These are phyloP conservation scores for Penicillium macrosclerotiorum DNA, from an alignment of 495 filamentous ascomycete genomes.

Conservation along the genomic window DNA sequence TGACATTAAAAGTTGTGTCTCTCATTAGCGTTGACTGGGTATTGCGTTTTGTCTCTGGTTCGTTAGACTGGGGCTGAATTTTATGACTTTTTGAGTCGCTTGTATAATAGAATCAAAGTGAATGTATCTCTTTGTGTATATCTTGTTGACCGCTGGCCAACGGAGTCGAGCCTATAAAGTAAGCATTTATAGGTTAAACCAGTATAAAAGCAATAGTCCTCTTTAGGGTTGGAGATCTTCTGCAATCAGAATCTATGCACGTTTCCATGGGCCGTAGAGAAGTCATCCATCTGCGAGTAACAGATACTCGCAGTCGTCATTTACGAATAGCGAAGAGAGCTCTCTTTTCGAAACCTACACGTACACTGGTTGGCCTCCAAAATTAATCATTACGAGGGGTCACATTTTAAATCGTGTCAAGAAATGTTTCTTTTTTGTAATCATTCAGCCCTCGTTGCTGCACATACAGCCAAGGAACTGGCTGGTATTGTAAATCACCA, in stretches of 20 bases:
- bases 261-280: too few species aligned
- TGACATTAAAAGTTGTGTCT: not conserved
- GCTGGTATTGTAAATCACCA: slow-evolving; percentile 47
- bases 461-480: slow-evolving; percentile 35
- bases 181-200: not conserved
- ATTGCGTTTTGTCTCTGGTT: not conserved
- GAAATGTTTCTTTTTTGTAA: slow-evolving; percentile 38
- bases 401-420: slow-evolving; percentile 27
- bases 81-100: slow-evolving; percentile 8
- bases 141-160: not conserved
- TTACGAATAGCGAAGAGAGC: too few species aligned
- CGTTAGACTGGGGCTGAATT: slow-evolving; percentile 1
- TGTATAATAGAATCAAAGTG: slow-evolving; percentile 30
- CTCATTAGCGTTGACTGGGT: too few species aligned
- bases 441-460: slow-evolving; percentile 46
- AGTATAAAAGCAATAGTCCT: too few species aligned
- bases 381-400: too few species aligned
- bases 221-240: too few species aligned
- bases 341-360: too few species aligned
- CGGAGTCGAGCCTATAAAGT: not conserved
- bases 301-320: too few species aligned
- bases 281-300: too few species aligned
- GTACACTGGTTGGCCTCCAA: too few species aligned
- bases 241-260: too few species aligned
- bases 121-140: slow-evolving; percentile 15